These are phyloP conservation scores for Onygena corvina DNA, from an alignment of 2,329 filamentous ascomycete genomes.

Conservation along the genomic window DNA sequence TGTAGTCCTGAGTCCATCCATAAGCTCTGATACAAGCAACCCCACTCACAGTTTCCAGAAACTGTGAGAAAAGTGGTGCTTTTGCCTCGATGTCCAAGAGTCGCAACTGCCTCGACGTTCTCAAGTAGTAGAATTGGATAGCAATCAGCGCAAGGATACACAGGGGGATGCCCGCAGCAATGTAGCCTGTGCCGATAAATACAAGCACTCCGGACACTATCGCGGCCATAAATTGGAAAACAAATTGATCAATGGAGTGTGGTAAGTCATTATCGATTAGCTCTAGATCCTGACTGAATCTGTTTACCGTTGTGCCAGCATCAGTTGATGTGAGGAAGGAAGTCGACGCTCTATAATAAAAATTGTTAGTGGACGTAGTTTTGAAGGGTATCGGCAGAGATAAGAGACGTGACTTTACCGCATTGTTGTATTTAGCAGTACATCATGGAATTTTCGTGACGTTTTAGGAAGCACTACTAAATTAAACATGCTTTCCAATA, in stretches of 20 bases:
- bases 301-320: conserved; percentile 36
- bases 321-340: conserved; percentile 36
- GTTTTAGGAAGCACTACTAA: conserved; percentile 6
- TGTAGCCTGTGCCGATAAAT: conserved; percentile 1
- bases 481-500: not conserved
- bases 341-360: conserved; percentile 24
- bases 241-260: not conserved
- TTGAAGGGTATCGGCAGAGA: no score
- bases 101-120: conserved; percentile 5
- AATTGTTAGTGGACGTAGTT: not conserved
- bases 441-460: not conserved
- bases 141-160: not conserved
- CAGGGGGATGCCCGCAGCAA: not conserved
- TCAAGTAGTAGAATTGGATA: not conserved
- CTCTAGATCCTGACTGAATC: conserved; percentile 38
- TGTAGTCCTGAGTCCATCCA: not conserved
- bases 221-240: conserved; percentile 1
- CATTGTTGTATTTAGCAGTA: conserved; percentile 5
- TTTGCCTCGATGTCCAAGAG: conserved; percentile 3
- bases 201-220: not conserved
- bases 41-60: conserved; percentile 3
- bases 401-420: not conserved
- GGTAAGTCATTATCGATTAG: conserved; percentile 37
- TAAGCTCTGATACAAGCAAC: not conserved
- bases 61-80: conserved; percentile 4